phyloP scores from a whole-genome alignment of 129 eudicot species.

The Tagetes patula region DNA sequence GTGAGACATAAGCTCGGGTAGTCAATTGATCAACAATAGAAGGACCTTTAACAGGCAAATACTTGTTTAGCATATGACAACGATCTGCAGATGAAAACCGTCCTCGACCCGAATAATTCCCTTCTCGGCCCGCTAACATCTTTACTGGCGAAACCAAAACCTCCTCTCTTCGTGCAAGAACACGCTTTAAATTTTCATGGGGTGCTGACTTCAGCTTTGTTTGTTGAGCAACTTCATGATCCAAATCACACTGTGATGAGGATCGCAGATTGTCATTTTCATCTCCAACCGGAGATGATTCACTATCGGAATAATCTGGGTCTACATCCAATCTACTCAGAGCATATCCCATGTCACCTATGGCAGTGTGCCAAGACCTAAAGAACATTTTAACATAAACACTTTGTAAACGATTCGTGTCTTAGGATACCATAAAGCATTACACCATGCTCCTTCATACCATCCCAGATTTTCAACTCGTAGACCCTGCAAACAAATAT shows the following conservation, averaged over 20 bases:
- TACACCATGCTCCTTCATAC: slow-evolving; percentile 32
- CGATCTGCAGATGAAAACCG: slow-evolving; percentile 68
- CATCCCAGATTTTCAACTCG: slow-evolving; percentile 21
- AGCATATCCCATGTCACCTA: slow-evolving; percentile 68
- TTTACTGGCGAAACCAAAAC: slow-evolving; percentile 57
- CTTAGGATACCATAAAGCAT: slow-evolving; percentile 12
- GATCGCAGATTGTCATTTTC: slow-evolving; percentile 24
- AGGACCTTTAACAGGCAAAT: slow-evolving; percentile 77
- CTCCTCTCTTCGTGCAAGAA: slow-evolving; percentile 46
- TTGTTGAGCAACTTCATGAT: slow-evolving; percentile 72
- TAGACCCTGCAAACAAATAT: slow-evolving; percentile 34
- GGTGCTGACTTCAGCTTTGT: slow-evolving; percentile 67
- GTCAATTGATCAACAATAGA: slow-evolving; percentile 69
- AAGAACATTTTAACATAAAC: slow-evolving; percentile 42
- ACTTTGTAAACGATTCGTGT: slow-evolving; percentile 4
- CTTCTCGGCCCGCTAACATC: slow-evolving; percentile 88
- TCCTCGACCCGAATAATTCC: slow-evolving; percentile 78
- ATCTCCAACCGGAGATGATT: slow-evolving; percentile 36
- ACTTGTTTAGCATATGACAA: slow-evolving; percentile 66
- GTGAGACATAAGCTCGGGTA: slow-evolving; percentile 79
- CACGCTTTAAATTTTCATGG: slow-evolving; percentile 53
- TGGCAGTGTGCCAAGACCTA: slow-evolving; percentile 39
- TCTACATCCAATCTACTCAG: slow-evolving; percentile 63
- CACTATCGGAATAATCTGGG: slow-evolving; percentile 49
- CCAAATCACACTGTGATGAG: slow-evolving; percentile 33